Evolutionary conservation across 306 rosid species (phyloP).

Genomic region (Pachyrhizus erosus): DNA sequence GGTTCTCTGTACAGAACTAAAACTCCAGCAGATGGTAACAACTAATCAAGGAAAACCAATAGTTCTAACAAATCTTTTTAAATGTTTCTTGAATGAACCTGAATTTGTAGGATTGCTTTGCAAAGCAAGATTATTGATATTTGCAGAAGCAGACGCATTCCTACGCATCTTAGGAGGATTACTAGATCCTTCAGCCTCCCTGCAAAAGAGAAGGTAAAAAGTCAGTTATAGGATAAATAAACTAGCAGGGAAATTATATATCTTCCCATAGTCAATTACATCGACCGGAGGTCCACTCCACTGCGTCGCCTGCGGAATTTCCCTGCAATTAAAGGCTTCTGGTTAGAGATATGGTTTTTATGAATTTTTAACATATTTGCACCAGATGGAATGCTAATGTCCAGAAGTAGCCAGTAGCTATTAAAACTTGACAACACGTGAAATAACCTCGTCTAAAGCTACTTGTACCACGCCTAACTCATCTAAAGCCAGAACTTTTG

Average conservation of each 20-base stretch:
- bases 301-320: constrained; percentile 67
- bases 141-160: constrained; percentile 83
- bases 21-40: constrained; percentile 24
- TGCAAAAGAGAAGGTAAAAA: constrained; percentile 37
- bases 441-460: background rate
- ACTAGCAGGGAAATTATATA: background rate
- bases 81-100: constrained; percentile 55
- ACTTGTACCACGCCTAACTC: constrained; percentile 23
- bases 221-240: background rate
- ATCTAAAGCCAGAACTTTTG: background rate
- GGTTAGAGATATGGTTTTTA: constrained; percentile 45
- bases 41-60: constrained; percentile 31
- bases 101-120: constrained; percentile 57
- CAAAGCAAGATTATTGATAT: constrained; percentile 62
- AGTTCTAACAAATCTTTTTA: background rate
- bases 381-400: background rate
- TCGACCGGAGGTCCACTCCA: constrained; percentile 62
- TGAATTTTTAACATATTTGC: constrained; percentile 9
- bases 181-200: constrained; percentile 58
- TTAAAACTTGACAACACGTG: constrained; percentile 10
- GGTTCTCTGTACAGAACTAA: background rate
- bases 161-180: constrained; percentile 67
- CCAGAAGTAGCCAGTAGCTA: background rate
- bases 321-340: constrained; percentile 49
- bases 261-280: constrained; percentile 48